These are phyloP conservation scores for Malassezia vespertilionis DNA, from an alignment of 1,284 basidiomycete genomes.

Conservation along the genomic window DNA sequence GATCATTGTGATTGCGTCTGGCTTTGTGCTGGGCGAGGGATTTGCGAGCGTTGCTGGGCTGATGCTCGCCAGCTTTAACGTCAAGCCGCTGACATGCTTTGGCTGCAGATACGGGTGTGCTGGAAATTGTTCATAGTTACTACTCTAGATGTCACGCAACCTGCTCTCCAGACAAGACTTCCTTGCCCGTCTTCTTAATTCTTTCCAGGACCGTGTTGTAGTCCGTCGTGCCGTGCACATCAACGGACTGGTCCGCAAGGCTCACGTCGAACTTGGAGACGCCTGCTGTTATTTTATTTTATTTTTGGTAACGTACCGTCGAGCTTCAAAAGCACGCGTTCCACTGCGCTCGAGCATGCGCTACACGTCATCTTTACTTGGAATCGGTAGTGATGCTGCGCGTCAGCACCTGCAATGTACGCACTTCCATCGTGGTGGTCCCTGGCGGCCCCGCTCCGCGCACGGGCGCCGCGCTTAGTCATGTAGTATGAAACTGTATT, in stretches of 20 bases:
- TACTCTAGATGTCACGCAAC: background rate
- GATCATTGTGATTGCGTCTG: conserved; percentile 78
- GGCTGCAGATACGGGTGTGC: conserved; percentile 66
- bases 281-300: conserved; percentile 9
- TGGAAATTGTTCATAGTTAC: conserved; percentile 52
- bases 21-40: conserved; percentile 86
- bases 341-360: conserved; percentile 70
- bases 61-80: conserved; percentile 61
- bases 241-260: conserved; percentile 61
- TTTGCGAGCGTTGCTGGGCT: conserved; percentile 73
- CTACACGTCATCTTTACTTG: conserved; percentile 68
- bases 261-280: conserved; percentile 51
- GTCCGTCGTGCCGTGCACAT: conserved; percentile 57
- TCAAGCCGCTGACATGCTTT: conserved; percentile 64
- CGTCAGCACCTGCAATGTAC: background rate
- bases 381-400: conserved; percentile 53
- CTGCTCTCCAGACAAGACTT: conserved; percentile 49
- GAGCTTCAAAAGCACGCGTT: conserved; percentile 60
- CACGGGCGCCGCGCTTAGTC: background rate
- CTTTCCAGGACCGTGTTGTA: conserved; percentile 62
- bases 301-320: conserved; percentile 52
- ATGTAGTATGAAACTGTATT: conserved; percentile 9
- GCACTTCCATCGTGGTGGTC: background rate
- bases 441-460: background rate
- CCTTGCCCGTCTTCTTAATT: conserved; percentile 79